Evolutionary conservation across 2,329 filamentous ascomycete species (phyloP).

Genomic region (Arthrobotrys conoides): DNA sequence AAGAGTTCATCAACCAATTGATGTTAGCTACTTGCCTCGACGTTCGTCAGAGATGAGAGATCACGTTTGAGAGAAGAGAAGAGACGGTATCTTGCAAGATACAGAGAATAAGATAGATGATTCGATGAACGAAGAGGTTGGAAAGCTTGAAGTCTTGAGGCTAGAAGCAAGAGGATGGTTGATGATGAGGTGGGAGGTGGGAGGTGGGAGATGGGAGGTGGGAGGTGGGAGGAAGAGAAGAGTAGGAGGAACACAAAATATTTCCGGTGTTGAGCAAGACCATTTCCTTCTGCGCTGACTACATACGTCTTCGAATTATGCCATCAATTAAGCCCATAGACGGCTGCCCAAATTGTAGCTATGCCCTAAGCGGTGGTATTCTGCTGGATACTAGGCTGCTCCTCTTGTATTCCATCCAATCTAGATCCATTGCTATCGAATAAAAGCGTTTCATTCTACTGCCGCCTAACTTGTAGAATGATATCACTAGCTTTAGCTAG

Average conservation of each 20-base stretch:
- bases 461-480: not conserved
- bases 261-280: not conserved
- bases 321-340: not conserved
- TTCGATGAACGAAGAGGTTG: slow-evolving; percentile 11
- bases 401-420: not conserved
- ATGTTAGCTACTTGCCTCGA: slow-evolving; percentile 14
- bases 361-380: not conserved
- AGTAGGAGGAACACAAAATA: not conserved
- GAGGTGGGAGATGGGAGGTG: slow-evolving; percentile 10
- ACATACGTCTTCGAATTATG: slow-evolving; percentile 3
- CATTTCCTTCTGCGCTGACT: not conserved
- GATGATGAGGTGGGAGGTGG: not conserved
- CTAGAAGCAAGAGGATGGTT: not conserved
- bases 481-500: not conserved
- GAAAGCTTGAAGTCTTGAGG: not conserved
- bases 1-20: not conserved
- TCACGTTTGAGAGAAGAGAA: not conserved
- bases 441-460: not conserved
- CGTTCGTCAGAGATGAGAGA: not conserved
- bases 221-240: not conserved
- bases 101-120: slow-evolving; percentile 1
- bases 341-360: not conserved
- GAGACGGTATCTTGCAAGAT: slow-evolving; percentile 8
- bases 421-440: not conserved
- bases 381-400: not conserved